Conservation (phyloP, 2,329 filamentous ascomycete genomes). For the Coniochaeta ligniaria region DNA sequence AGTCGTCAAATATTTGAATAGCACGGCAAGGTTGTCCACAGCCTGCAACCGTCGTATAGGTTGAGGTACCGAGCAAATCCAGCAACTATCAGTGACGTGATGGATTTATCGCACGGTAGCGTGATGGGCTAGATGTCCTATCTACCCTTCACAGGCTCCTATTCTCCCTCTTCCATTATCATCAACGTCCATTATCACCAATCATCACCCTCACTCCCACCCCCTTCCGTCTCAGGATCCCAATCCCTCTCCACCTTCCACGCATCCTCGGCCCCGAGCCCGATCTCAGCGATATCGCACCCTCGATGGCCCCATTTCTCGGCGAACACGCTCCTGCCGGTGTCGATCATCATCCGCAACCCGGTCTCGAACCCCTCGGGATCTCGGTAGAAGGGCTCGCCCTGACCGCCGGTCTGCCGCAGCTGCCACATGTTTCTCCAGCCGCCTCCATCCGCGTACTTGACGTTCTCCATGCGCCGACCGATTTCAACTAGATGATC, state of each 20-base stretch:
- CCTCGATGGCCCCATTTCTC: slow-evolving; percentile 35
- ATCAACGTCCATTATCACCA: neutral
- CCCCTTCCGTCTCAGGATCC: slow-evolving; percentile 10
- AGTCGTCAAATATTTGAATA: no score
- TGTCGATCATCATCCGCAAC: slow-evolving; percentile 11
- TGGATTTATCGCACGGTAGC: no score
- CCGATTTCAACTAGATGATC: slow-evolving; percentile 23
- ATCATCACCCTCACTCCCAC: neutral
- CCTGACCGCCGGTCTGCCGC: slow-evolving; percentile 11
- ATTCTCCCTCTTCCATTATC: neutral
- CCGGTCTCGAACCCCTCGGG: slow-evolving; percentile 14
- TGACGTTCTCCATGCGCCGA: slow-evolving; percentile 10
- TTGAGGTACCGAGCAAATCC: no score
- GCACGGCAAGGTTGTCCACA: no score
- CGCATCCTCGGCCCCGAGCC: neutral
- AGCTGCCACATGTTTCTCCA: slow-evolving; percentile 14
- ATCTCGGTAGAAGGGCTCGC: slow-evolving; percentile 15
- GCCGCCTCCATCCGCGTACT: slow-evolving; percentile 12
- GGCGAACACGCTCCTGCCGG: slow-evolving; percentile 19
- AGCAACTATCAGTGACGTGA: no score
- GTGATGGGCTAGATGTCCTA: no score
- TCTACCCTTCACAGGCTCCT: no score
- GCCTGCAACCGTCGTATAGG: no score
- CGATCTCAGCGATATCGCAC: slow-evolving; percentile 21
- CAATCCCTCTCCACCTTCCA: slow-evolving; percentile 14